Conservation (phyloP, 2,329 filamentous ascomycete genomes). For the Lecanicillium sp. region DNA sequence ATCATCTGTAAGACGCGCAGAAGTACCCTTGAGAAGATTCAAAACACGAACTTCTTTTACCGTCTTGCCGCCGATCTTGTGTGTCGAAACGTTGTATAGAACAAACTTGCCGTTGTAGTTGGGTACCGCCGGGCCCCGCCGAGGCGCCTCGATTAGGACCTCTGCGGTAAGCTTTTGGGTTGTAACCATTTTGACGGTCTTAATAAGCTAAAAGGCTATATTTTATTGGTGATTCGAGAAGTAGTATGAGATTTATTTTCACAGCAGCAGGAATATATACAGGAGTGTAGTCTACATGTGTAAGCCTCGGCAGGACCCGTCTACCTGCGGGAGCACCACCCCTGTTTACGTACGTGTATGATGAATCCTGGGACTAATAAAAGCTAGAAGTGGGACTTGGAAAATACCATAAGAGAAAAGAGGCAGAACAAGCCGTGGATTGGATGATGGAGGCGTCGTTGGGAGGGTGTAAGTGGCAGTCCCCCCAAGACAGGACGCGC, state of each 20-base stretch:
- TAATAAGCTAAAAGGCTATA: too few species aligned
- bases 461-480: too few species aligned
- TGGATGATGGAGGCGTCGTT: too few species aligned
- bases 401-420: too few species aligned
- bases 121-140: conserved; percentile 26
- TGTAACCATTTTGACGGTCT: conserved; percentile 10
- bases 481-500: conserved; percentile 1
- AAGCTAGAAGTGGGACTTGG: too few species aligned
- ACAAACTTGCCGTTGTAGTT: conserved; percentile 31
- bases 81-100: conserved; percentile 30
- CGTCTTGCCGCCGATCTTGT: conserved; percentile 22
- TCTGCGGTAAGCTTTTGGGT: conserved; percentile 23
- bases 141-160: conserved; percentile 20
- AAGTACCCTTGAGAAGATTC: conserved; percentile 20
- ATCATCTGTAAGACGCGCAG: conserved; percentile 17
- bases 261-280: too few species aligned
- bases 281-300: too few species aligned
- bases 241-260: too few species aligned
- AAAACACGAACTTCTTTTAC: conserved; percentile 24
- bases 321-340: neutral
- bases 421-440: too few species aligned
- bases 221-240: too few species aligned
- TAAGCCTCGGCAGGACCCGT: neutral
- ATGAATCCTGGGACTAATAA: too few species aligned
- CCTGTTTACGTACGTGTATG: too few species aligned